Percentiles rank a stretch among this genome's conserved stretches.
Evolutionary conservation across 495 filamentous ascomycete species (phyloP).

Genomic region (Annulohypoxylon maeteangense): DNA sequence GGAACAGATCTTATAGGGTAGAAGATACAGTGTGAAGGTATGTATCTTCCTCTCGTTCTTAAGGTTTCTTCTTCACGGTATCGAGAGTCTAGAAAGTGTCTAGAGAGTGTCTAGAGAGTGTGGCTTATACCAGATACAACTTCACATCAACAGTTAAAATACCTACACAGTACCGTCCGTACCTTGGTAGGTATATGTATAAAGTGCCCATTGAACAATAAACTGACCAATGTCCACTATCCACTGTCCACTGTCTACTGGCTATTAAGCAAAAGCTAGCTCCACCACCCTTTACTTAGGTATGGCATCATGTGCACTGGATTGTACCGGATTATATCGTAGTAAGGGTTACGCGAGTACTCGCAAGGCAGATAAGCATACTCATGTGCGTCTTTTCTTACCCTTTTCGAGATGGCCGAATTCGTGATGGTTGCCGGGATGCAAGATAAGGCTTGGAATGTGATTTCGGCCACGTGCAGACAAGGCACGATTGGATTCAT

Average conservation of each 20-base stretch:
- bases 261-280: not conserved
- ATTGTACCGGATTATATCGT: slow-evolving; percentile 36
- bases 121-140: slow-evolving; percentile 19
- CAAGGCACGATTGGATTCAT: slow-evolving; percentile 26
- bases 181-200: slow-evolving; percentile 4
- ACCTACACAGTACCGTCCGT: too few relatives aligned
- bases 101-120: not conserved
- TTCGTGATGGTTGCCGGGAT: slow-evolving; percentile 41
- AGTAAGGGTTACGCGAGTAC: not conserved
- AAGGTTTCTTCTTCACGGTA: not conserved
- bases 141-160: slow-evolving; percentile 9
- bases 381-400: slow-evolving; percentile 37
- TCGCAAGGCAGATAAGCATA: slow-evolving; percentile 38
- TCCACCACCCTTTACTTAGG: slow-evolving; percentile 20
- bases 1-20: not conserved
- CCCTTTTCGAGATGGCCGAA: slow-evolving; percentile 41
- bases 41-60: not conserved
- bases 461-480: slow-evolving; percentile 45
- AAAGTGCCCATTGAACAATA: not conserved
- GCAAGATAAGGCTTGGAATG: slow-evolving; percentile 51
- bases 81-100: not conserved
- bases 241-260: not conserved
- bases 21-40: not conserved
- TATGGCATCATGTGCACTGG: slow-evolving; percentile 42
- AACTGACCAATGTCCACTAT: not conserved